These are phyloP conservation scores for Endothia cerciana DNA, from an alignment of 2,329 filamentous ascomycete species.

Conservation along the genomic window DNA sequence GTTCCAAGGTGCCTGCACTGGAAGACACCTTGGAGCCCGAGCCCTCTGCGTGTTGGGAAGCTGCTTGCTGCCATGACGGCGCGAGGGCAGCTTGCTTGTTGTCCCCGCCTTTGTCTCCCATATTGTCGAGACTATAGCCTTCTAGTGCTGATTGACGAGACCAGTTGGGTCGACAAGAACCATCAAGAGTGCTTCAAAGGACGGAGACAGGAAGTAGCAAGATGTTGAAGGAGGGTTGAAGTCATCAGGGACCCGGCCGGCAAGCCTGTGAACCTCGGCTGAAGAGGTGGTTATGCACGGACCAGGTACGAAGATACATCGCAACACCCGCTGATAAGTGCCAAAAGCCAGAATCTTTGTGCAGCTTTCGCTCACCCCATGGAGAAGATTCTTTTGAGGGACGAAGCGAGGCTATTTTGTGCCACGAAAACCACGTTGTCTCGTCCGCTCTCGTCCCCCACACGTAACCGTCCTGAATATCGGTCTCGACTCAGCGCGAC, in stretches of 20 bases:
- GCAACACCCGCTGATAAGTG: background rate
- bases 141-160: no score
- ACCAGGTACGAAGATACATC: constrained; percentile 18
- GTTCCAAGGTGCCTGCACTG: constrained; percentile 51
- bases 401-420: background rate
- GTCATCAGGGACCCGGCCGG: constrained; percentile 8
- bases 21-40: constrained; percentile 2
- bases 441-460: background rate
- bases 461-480: background rate
- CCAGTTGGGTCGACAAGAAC: background rate
- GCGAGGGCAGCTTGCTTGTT: constrained; percentile 26
- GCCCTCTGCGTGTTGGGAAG: constrained; percentile 14
- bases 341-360: background rate
- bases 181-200: background rate
- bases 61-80: constrained; percentile 31
- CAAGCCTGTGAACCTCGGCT: constrained; percentile 26
- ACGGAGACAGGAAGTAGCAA: background rate
- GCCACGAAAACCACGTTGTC: background rate
- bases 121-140: constrained; percentile 10
- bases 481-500: background rate
- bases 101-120: constrained; percentile 33
- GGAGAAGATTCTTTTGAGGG: background rate
- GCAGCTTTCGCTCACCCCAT: background rate
- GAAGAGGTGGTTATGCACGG: constrained; percentile 16
- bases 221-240: background rate